Conservation (phyloP, 2,329 filamentous ascomycete genomes). For the Xylaria sp. region DNA sequence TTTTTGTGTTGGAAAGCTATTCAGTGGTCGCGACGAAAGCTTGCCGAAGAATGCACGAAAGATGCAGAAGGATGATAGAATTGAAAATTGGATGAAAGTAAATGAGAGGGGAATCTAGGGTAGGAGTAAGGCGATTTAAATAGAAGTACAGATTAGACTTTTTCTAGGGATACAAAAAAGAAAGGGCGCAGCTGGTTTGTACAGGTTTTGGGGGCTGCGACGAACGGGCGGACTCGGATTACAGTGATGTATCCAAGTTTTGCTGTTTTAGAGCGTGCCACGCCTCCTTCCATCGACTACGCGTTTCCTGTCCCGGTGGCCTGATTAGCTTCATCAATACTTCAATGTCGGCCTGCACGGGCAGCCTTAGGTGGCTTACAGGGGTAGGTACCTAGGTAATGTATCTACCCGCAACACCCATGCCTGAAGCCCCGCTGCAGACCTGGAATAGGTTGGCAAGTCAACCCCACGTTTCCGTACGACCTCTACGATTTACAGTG, state of each 20-base stretch:
- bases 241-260: constrained; percentile 17
- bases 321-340: constrained; percentile 11
- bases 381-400: not conserved
- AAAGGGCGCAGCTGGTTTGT: not conserved
- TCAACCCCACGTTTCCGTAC: constrained; percentile 24
- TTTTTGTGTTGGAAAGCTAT: not conserved
- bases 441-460: not conserved
- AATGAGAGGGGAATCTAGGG: not conserved
- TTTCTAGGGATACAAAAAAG: constrained; percentile 3
- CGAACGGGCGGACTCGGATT: constrained; percentile 10
- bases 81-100: not conserved
- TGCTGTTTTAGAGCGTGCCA: constrained; percentile 33
- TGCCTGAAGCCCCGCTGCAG: not conserved
- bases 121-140: not conserved
- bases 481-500: constrained; percentile 7
- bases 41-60: constrained; percentile 9
- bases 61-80: constrained; percentile 13
- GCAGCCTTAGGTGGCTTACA: constrained; percentile 5
- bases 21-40: not conserved
- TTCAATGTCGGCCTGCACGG: not conserved
- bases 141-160: not conserved
- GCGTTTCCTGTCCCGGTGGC: constrained; percentile 28
- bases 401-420: not conserved
- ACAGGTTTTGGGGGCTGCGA: constrained; percentile 23
- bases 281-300: constrained; percentile 30